Evolutionary conservation across 83 land plant species (phyloP).

Genomic region (Picea engelmannii): DNA sequence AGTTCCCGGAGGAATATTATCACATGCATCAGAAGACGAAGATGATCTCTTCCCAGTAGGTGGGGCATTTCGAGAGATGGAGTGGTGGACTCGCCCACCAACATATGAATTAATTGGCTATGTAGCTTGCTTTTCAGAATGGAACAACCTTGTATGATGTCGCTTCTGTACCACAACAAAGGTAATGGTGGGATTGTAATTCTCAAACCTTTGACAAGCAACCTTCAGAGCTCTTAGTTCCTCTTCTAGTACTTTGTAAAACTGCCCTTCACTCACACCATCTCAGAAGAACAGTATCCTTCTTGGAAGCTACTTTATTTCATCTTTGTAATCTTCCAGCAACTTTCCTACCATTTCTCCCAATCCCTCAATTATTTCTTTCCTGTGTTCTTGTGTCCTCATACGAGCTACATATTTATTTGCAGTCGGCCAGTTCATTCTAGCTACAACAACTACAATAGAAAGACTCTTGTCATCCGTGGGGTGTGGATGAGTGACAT

Average conservation of each 20-base stretch:
- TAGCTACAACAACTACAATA: no score
- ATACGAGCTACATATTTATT: no score
- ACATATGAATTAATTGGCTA: slow-evolving; percentile 4
- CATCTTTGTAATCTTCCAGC: slow-evolving; percentile 43
- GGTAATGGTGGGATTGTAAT: slow-evolving; percentile 63
- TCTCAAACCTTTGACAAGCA: slow-evolving; percentile 40
- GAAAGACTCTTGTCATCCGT: no score
- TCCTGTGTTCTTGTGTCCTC: no score
- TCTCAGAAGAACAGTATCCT: slow-evolving; percentile 81
- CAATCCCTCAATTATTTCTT: no score
- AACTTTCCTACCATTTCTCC: no score
- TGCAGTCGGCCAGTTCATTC: no score
- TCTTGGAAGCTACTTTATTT: slow-evolving; percentile 36
- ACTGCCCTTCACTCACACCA: slow-evolving; percentile 87
- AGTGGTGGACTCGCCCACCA: slow-evolving; percentile 3
- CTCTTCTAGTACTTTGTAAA: slow-evolving; percentile 63
- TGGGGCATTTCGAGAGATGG: not conserved
- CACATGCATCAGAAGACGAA: slow-evolving; percentile 11
- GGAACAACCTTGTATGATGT: slow-evolving; percentile 88
- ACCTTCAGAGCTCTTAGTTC: slow-evolving; percentile 59
- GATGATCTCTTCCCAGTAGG: not conserved
- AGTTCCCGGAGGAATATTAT: slow-evolving; percentile 78
- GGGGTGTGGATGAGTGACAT: no score
- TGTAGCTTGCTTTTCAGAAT: slow-evolving; percentile 13
- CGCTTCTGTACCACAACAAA: slow-evolving; percentile 85